phyloP scores from a whole-genome alignment of 331 rosid genomes.

The Quercus tomentella region DNA sequence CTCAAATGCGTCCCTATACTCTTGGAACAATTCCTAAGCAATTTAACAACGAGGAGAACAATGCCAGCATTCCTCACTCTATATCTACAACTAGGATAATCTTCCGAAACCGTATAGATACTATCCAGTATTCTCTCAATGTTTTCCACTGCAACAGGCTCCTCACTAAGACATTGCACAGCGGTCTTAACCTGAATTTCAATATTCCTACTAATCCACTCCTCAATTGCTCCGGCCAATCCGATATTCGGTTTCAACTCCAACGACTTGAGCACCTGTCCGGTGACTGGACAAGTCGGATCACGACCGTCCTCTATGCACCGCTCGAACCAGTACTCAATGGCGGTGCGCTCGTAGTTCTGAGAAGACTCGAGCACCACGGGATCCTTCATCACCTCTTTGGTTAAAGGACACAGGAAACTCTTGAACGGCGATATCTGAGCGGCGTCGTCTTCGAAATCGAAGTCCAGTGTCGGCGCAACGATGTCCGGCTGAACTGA shows the following conservation, averaged over 20 bases:
- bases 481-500: slow-evolving; percentile 14
- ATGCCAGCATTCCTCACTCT: slow-evolving; percentile 37
- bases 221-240: slow-evolving; percentile 50
- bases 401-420: slow-evolving; percentile 50
- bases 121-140: slow-evolving; percentile 31
- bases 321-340: slow-evolving; percentile 47
- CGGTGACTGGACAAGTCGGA: slow-evolving; percentile 49
- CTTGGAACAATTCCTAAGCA: slow-evolving; percentile 49
- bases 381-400: slow-evolving; percentile 53
- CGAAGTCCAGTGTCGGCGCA: slow-evolving; percentile 16
- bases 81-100: slow-evolving; percentile 37
- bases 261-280: slow-evolving; percentile 32
- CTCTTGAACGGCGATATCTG: slow-evolving; percentile 40
- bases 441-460: slow-evolving; percentile 34
- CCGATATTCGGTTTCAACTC: slow-evolving; percentile 55
- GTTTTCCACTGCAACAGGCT: slow-evolving; percentile 25
- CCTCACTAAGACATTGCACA: slow-evolving; percentile 23
- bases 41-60: slow-evolving; percentile 26
- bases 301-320: slow-evolving; percentile 44
- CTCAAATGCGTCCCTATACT: slow-evolving; percentile 43
- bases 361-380: slow-evolving; percentile 51
- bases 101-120: slow-evolving; percentile 38
- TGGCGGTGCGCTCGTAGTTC: slow-evolving; percentile 49
- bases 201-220: slow-evolving; percentile 30
- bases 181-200: slow-evolving; percentile 33